Evolutionary conservation across 2,329 filamentous ascomycete species (phyloP), one percentile per base, ranked within the genome.

Genomic region (Aspergillus tubingensis): DNA sequence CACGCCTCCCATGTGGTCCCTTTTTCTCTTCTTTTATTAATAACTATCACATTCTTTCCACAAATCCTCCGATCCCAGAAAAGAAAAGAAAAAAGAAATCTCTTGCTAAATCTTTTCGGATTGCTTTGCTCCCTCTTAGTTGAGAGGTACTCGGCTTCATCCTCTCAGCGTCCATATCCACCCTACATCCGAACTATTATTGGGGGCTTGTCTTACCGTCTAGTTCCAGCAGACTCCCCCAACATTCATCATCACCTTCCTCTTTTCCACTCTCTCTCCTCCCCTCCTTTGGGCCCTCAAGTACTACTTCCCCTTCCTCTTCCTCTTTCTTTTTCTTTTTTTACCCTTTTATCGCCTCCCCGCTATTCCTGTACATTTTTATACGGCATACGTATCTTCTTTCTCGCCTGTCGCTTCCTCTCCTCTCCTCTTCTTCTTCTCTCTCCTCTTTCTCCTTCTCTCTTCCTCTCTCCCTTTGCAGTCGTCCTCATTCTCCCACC

Each of bases 271-370:
- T 2, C 57, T 59, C 64, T 66, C 56, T 65, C 59, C 61, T 65
- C 56, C 65, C 59, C 61, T 65, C 62, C 21, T 59, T 61, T 55
- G 65, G 49, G 58, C 64, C 54, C 39, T 67, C 54, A 54, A 63
- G 63, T 43, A 54, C 48, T 51, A 43, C 56, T 25, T 52, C 38
- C 36, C 36, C 32, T 43, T 25, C 48, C 39, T 17, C 64, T 65
- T 54, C 48, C 60, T 61, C 44, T 60, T 15, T 32, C 27, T 30
- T 23, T 41, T 13, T 36, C 25, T 47, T 64, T 52, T 59, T 64
- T 52, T 59, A 30, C 27, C 27, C 27, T 66, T 59, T 68, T 66
- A 58, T 67, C 62, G 60, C 67, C 66, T 61, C 63, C 62, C 62
- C 62, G 58, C 61, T 61, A 63, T 54, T 65, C 62, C 62, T 63